phyloP scores from a whole-genome alignment of 2,329 filamentous ascomycete species.

The Ceratocystis smalleyi region DNA sequence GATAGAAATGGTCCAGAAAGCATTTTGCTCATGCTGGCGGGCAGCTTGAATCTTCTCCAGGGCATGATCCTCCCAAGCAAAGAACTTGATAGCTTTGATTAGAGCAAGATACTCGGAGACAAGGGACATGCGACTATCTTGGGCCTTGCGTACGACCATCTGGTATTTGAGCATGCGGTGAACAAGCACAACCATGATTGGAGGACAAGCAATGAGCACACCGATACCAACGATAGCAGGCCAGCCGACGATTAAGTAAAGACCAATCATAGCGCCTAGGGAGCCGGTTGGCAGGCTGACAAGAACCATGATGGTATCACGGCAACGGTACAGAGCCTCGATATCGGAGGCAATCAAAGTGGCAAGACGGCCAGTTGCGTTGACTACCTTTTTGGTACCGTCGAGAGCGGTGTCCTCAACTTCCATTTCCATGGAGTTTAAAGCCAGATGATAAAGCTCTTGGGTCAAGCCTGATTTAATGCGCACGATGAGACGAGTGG shows the following conservation, averaged over 20 bases:
- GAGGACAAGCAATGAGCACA: constrained; percentile 33
- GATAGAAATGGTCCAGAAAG: constrained; percentile 38
- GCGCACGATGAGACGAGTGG: constrained; percentile 36
- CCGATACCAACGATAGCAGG: constrained; percentile 36
- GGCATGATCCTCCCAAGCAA: constrained; percentile 42
- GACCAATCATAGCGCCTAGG: constrained; percentile 32
- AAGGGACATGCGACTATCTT: constrained; percentile 41
- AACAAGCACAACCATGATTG: constrained; percentile 36
- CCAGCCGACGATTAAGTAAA: constrained; percentile 42
- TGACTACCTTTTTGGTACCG: constrained; percentile 22
- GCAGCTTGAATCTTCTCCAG: constrained; percentile 35
- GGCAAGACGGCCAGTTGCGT: constrained; percentile 36
- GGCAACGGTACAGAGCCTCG: constrained; percentile 36
- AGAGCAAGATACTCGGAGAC: constrained; percentile 43
- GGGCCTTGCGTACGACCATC: constrained; percentile 37
- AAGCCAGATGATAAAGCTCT: constrained; percentile 40
- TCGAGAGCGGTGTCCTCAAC: constrained; percentile 27
- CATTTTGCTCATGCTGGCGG: constrained; percentile 36
- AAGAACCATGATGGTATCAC: constrained; percentile 34
- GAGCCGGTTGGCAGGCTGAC: constrained; percentile 34
- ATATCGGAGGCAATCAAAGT: constrained; percentile 46
- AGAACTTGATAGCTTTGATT: constrained; percentile 45
- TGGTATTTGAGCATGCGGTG: constrained; percentile 36
- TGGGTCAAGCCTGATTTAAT: constrained; percentile 42
- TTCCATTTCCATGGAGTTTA: constrained; percentile 41